Evolutionary conservation across 108 stramenopile species (phyloP), one percentile per base, ranked within the genome.

Genomic region (Chaetoceros tenuissimus): DNA sequence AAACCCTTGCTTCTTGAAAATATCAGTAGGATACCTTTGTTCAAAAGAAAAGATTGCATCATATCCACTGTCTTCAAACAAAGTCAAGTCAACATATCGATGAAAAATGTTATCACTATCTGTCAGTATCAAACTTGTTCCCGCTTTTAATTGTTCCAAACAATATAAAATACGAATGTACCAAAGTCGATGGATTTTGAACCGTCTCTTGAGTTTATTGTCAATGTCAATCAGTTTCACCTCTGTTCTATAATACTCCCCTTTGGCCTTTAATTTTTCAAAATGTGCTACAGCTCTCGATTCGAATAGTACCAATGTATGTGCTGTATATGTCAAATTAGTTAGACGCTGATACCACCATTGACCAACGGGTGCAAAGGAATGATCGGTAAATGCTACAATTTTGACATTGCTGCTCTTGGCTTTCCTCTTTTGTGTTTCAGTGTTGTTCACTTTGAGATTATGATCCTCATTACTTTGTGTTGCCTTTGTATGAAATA

Each of bases 81-180:
- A 54, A 3, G 31, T 16, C 54, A 66, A 34, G 1, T 53, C 43
- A 0, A 74, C 34, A 53, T 63, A 67, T 10, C 62, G 46, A 17
- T 28, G 52, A 46, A 80, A 80, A 3, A 80, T 57, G 53, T 80
- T 80, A 34, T 80, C 79, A 2, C 67, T 61, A 67, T 80, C 79
- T 0, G 79, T 76, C 51, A 80, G 23, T 13, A 80, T 48, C 0
- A 80, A 49, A 46, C 55, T 48, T 0, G 53, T 64, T 20, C 79
- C 79, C 22, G 59, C 40, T 50, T 55, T 34, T 3, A 80, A 48
- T 50, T 66, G 51, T 5, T 46, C 51, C 28, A 66, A 48, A 5
- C 68, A 29, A 30, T 76, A 73, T 3, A 49, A 7, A 7, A 21
- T 5, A 16, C 48, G 48, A 40, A 10, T 40, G 34, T 40, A 40